Conservation (phyloP, 202 grass and related monocot genomes). For the Carex arenaria region DNA sequence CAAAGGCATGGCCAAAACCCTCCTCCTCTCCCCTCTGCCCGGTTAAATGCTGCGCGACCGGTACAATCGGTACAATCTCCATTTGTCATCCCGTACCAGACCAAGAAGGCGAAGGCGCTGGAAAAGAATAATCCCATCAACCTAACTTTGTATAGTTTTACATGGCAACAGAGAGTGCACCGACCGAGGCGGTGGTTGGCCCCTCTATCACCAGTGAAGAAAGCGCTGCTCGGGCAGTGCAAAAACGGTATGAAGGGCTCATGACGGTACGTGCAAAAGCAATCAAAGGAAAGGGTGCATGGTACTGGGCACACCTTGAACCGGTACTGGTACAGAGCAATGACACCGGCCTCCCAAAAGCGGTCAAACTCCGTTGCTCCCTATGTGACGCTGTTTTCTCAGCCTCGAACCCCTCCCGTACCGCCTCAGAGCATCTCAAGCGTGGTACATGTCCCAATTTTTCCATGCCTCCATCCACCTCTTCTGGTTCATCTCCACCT, state of each 20-base stretch:
- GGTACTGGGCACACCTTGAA: conserved; percentile 93
- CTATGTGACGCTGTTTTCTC: conserved; percentile 78
- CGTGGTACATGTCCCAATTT: conserved; percentile 80
- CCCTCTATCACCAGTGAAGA: conserved; percentile 47
- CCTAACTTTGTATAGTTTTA: neutral
- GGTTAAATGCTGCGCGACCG: conserved; percentile 43
- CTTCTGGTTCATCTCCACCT: conserved; percentile 33
- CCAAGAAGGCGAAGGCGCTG: conserved; percentile 13
- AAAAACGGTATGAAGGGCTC: conserved; percentile 73
- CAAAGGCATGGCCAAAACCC: conserved; percentile 25
- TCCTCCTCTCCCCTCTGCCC: conserved; percentile 16
- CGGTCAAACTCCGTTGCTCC: conserved; percentile 62
- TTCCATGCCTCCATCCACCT: conserved; percentile 32
- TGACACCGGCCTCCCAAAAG: conserved; percentile 52
- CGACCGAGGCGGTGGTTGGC: neutral
- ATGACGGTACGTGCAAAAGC: conserved; percentile 69
- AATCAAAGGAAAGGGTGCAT: conserved; percentile 77
- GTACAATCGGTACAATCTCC: conserved; percentile 4
- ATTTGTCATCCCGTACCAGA: neutral
- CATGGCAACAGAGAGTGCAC: conserved; percentile 36
- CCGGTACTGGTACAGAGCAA: conserved; percentile 49
- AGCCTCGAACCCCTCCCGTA: conserved; percentile 73
- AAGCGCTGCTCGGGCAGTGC: conserved; percentile 33
- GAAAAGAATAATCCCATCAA: neutral
- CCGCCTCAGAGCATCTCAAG: conserved; percentile 82